Conservation (phyloP, 2,329 filamentous ascomycete genomes). For the Corniculantispora saksenae region DNA sequence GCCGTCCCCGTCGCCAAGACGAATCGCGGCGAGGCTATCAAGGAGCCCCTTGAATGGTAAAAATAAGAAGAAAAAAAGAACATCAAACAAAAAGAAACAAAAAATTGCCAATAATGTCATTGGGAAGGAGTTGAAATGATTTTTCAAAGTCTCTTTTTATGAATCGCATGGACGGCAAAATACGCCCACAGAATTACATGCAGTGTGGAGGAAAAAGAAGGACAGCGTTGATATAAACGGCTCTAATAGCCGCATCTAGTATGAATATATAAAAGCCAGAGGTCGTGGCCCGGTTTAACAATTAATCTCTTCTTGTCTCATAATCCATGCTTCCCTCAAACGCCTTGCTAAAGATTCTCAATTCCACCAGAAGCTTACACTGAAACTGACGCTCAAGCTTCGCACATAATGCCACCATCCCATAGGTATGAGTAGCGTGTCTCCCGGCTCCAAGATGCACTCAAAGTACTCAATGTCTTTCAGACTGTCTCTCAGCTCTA, state of each 20-base stretch:
- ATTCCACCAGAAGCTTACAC: constrained; percentile 97
- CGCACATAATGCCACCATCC: constrained; percentile 99
- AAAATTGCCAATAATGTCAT: constrained; percentile 3
- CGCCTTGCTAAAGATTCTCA: constrained; percentile 28
- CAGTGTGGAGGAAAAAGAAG: neutral
- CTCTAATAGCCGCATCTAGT: neutral
- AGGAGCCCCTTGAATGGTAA: constrained; percentile 88
- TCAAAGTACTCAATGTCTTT: constrained; percentile 62
- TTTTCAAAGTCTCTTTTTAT: neutral
- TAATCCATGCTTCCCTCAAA: neutral
- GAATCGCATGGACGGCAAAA: neutral
- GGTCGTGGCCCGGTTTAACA: neutral
- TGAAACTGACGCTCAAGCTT: constrained; percentile 83
- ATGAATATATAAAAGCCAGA: neutral
- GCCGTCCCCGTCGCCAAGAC: constrained; percentile 78
- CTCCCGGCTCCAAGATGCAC: constrained; percentile 75
- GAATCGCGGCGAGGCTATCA: constrained; percentile 80
- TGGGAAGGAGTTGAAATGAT: constrained; percentile 16
- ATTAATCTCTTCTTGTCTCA: neutral
- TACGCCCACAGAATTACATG: neutral
- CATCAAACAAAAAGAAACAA: neutral
- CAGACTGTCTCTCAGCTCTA: constrained; percentile 51
- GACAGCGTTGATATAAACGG: neutral
- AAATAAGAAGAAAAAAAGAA: no score
- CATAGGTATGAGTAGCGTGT: constrained; percentile 84